Conservation (phyloP, 129 eudicot genomes). For the Flaveria linearis region DNA sequence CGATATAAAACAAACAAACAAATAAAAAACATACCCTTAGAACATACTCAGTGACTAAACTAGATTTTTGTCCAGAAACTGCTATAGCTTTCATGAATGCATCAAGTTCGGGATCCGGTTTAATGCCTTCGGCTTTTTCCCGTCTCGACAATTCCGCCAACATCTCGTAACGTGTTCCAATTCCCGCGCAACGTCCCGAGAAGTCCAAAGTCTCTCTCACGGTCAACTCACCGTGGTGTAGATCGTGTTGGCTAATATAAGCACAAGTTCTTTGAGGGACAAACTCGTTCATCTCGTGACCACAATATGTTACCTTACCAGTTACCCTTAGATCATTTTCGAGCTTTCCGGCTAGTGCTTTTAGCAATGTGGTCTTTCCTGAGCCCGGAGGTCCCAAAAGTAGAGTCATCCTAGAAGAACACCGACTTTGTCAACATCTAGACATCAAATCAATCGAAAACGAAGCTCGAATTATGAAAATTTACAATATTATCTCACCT, state of each 20-base stretch:
- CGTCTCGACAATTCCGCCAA: slow-evolving; percentile 72
- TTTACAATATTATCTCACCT: slow-evolving; percentile 39
- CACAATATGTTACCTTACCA: slow-evolving; percentile 68
- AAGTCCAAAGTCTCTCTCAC: slow-evolving; percentile 80
- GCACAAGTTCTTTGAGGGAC: slow-evolving; percentile 81
- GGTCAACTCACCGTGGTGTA: slow-evolving; percentile 87
- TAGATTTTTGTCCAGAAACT: slow-evolving; percentile 66
- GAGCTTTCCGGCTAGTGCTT: slow-evolving; percentile 75
- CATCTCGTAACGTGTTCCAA: slow-evolving; percentile 70
- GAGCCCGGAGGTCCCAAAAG: slow-evolving; percentile 87
- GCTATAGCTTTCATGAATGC: slow-evolving; percentile 84
- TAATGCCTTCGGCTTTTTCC: slow-evolving; percentile 65
- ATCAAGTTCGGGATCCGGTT: slow-evolving; percentile 80
- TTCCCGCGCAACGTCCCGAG: slow-evolving; percentile 73
- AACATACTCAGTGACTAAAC: slow-evolving; percentile 71
- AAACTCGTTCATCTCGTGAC: slow-evolving; percentile 70
- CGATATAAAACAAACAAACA: not conserved
- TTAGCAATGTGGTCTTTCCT: slow-evolving; percentile 76
- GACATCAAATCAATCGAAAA: not conserved
- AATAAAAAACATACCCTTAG: slow-evolving; percentile 51
- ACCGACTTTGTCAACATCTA: not conserved
- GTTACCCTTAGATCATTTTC: slow-evolving; percentile 66
- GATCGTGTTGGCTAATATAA: slow-evolving; percentile 79
- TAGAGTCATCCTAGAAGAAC: slow-evolving; percentile 58
- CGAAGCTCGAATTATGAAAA: not conserved